phyloP scores from a whole-genome alignment of 2,329 filamentous ascomycete species.

The Chalaropsis ovoidea region DNA sequence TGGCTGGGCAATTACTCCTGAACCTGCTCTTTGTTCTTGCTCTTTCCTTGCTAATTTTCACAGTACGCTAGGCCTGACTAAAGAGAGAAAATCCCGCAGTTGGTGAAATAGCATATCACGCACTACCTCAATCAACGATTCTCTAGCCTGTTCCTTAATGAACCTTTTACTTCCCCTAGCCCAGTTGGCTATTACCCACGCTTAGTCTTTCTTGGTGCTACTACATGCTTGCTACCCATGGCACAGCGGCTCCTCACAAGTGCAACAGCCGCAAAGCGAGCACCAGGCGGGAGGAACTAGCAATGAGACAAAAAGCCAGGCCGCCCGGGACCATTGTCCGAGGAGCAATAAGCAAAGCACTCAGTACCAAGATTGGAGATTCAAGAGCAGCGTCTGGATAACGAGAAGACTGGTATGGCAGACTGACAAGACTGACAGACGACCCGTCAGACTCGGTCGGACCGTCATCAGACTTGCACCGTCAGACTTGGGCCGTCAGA shows the following conservation, averaged over 20 bases:
- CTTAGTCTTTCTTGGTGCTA: neutral
- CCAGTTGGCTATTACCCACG: neutral
- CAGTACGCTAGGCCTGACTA: neutral
- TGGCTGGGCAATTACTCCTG: too few relatives aligned
- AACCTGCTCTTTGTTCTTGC: too few relatives aligned
- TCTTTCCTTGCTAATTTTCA: too few relatives aligned
- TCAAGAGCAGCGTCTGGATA: too few relatives aligned
- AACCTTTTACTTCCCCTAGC: neutral
- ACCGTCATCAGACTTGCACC: too few relatives aligned
- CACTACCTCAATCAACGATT: neutral
- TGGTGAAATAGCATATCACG: too few relatives aligned
- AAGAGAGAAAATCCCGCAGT: neutral
- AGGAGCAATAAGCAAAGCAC: neutral
- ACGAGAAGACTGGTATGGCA: too few relatives aligned
- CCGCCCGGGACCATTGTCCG: too few relatives aligned
- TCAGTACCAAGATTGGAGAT: neutral
- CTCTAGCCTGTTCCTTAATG: slow-evolving; percentile 3
- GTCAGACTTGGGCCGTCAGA: neutral
- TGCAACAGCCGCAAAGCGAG: neutral
- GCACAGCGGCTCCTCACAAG: neutral
- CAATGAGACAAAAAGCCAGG: neutral
- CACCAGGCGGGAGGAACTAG: neutral
- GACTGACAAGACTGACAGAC: neutral
- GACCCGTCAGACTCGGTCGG: too few relatives aligned
- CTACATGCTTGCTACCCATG: neutral